Evolutionary conservation across 1,139 yeast genomes (phyloP), one percentile per base, ranked within the genome.

Genomic region (Geotrichum aggregatum): DNA sequence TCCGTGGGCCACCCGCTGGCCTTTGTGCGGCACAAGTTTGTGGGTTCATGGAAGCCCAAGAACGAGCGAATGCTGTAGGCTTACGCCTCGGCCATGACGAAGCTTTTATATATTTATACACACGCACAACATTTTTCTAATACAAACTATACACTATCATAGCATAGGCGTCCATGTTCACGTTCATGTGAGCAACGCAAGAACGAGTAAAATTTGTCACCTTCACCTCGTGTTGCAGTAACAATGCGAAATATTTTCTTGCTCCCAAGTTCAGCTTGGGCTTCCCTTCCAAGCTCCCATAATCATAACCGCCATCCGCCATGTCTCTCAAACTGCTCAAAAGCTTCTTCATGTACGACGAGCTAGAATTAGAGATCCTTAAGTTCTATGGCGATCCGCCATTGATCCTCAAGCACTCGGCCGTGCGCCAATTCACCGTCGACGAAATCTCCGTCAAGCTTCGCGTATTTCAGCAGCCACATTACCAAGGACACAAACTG

Each of bases 21-120:
- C 4, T 86, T 83, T 71, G 95, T 85, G 28, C 84, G 84, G 72
- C 96, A 87, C 67, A 79, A 79, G 69, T 86, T 86, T 64, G 84
- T 80, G 69, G 89, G 88, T 31, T 74, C 82, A 49, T 86, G 91
- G 91, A 84, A 84, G 55, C 70, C 69, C 5, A 69, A 63, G 42
- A 58, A 59, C 26, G 69, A 68, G 52, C 60, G 67, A 7, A 56
- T 53, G 56, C 83, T 89, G 3, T 83, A 88, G 3, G 66, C 74
- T 8, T 77, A 76, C 39, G 76, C 86, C 0, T 58, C 70, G 18
- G 56, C 70, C 1, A 55, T 61, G 22, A 67, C 67, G 19, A 72
- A 70, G 58, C 72, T 89, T 51, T 74, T 86, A 3, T 76, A 65
- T 60, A 79, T 79, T 58, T 87, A 84, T 65, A 95, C 95, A 0